Evolutionary conservation across 148 eudicot species (phyloP).

Genomic region (Arbutus unedo): DNA sequence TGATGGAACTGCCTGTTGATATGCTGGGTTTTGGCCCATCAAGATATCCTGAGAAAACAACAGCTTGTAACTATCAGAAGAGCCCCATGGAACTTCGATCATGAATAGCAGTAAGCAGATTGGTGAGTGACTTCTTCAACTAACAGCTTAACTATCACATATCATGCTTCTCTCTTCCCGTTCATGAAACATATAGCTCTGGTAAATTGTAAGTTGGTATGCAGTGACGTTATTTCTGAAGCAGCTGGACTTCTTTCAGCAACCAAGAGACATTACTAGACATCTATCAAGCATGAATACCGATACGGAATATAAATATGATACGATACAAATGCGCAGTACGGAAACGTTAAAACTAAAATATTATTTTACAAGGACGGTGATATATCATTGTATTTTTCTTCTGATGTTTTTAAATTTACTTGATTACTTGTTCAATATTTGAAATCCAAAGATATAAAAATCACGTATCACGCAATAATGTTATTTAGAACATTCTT

Average conservation of each 20-base stretch:
- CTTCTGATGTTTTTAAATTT: no score
- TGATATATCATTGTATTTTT: no score
- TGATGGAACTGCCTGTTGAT: slow-evolving; percentile 22
- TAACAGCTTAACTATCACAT: not conserved
- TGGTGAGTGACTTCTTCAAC: not conserved
- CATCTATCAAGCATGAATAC: no score
- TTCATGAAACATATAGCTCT: no score
- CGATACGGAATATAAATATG: no score
- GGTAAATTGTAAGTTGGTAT: not conserved
- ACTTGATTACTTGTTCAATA: no score
- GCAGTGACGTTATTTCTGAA: not conserved
- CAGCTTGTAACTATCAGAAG: not conserved
- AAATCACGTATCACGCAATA: no score
- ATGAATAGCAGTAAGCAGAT: not conserved
- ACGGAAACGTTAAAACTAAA: no score
- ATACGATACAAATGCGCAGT: no score
- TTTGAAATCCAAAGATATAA: no score
- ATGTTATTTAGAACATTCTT: no score
- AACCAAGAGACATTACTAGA: not conserved
- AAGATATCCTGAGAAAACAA: slow-evolving; percentile 26
- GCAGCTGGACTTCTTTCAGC: not conserved
- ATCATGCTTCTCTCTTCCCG: not conserved
- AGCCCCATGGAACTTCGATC: not conserved
- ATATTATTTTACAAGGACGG: no score
- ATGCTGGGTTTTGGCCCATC: slow-evolving; percentile 19